Percentiles rank a stretch among this genome's conserved stretches.
Evolutionary conservation across 2,329 filamentous ascomycete species (phyloP).

Genomic region (Diaporthe amygdali): DNA sequence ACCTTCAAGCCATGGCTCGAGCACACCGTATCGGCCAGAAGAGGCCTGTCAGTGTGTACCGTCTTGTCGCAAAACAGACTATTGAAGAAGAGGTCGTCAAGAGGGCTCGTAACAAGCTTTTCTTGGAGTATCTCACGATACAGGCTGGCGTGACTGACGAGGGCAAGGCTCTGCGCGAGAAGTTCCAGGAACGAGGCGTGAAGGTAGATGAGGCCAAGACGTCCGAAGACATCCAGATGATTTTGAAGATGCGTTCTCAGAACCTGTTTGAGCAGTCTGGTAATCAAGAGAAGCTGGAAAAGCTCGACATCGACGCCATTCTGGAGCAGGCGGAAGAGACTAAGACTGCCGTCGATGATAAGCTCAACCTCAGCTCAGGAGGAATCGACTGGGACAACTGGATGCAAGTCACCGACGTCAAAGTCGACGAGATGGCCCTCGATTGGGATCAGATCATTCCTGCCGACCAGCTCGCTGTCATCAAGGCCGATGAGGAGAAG

Average conservation of each 20-base stretch:
- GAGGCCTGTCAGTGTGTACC: slow-evolving; percentile 93
- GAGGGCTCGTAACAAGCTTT: slow-evolving; percentile 93
- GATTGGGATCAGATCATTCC: slow-evolving; percentile 99
- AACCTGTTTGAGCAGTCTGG: slow-evolving; percentile 98
- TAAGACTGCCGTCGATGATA: slow-evolving; percentile 93
- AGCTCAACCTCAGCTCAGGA: slow-evolving; percentile 89
- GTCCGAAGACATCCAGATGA: slow-evolving; percentile 93
- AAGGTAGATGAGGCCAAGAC: slow-evolving; percentile 83
- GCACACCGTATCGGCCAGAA: slow-evolving; percentile 98
- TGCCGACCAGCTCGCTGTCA: slow-evolving; percentile 84
- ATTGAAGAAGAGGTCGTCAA: slow-evolving; percentile 98
- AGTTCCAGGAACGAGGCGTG: slow-evolving; percentile 78
- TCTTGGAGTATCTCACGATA: slow-evolving; percentile 96
- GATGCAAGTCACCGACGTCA: slow-evolving; percentile 97
- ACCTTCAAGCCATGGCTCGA: slow-evolving; percentile 97
- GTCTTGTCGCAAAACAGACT: slow-evolving; percentile 95
- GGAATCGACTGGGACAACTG: slow-evolving; percentile 89
- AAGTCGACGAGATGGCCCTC: slow-evolving; percentile 79
- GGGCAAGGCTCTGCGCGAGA: slow-evolving; percentile 75
- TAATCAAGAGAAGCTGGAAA: slow-evolving; percentile 95
- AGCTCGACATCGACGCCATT: slow-evolving; percentile 96
- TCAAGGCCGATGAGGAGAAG: slow-evolving; percentile 88
- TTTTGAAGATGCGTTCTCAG: slow-evolving; percentile 96
- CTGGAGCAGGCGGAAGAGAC: slow-evolving; percentile 97
- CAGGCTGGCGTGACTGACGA: slow-evolving; percentile 97